phyloP scores from a whole-genome alignment of 108 stramenopile species.

The Epipyxis sp. region DNA sequence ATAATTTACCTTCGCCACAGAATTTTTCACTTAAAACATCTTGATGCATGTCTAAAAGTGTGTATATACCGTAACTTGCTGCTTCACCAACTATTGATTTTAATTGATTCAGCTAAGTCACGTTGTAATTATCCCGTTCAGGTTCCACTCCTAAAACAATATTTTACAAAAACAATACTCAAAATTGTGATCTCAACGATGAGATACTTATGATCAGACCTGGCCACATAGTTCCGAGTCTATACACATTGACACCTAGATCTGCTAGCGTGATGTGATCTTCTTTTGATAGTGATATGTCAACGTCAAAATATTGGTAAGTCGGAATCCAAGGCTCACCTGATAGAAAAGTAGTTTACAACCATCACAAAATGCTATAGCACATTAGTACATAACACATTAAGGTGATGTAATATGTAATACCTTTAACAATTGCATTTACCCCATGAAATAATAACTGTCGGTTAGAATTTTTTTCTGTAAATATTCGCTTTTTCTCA shows the following conservation, averaged over 20 bases:
- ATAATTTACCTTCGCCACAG: constrained; percentile 36
- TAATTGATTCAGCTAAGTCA: background rate
- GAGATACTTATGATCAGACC: too few relatives aligned
- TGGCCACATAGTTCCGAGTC: constrained; percentile 33
- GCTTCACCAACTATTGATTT: background rate
- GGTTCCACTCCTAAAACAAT: too few relatives aligned
- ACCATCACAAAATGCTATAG: too few relatives aligned
- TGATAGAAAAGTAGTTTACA: too few relatives aligned
- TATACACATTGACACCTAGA: background rate
- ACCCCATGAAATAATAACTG: background rate
- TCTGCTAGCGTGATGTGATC: background rate
- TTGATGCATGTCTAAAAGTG: constrained; percentile 25
- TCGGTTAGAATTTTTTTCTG: background rate
- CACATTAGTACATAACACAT: too few relatives aligned
- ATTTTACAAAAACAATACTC: too few relatives aligned
- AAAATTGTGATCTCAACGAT: too few relatives aligned
- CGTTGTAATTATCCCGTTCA: background rate
- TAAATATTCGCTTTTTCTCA: background rate
- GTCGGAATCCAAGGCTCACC: background rate
- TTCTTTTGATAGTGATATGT: background rate
- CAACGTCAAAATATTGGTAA: background rate
- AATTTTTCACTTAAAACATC: constrained; percentile 5
- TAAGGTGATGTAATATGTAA: too few relatives aligned
- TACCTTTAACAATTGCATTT: background rate
- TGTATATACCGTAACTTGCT: background rate